phyloP scores from a whole-genome alignment of 169 alveolate genomes.

The Plasmodium malariae region DNA sequence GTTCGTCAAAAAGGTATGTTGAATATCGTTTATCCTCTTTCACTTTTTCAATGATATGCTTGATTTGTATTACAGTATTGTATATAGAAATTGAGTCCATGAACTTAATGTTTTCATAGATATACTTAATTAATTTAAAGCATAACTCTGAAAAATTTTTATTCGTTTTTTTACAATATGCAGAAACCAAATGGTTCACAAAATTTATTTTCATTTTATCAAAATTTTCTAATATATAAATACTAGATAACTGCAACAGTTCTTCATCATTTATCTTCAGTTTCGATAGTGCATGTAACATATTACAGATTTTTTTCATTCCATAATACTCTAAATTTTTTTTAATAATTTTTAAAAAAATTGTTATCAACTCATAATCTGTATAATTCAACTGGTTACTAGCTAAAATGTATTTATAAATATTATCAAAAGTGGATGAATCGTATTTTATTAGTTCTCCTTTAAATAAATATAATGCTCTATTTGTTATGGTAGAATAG shows the following conservation, averaged over 20 bases:
- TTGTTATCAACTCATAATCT: slow-evolving; percentile 43
- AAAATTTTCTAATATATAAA: slow-evolving; percentile 33
- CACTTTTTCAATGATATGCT: slow-evolving; percentile 2
- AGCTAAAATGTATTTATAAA: slow-evolving; percentile 58
- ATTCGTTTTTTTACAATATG: slow-evolving; percentile 26
- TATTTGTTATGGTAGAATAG: slow-evolving; percentile 38
- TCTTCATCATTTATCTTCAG: slow-evolving; percentile 55
- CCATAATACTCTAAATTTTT: slow-evolving; percentile 29
- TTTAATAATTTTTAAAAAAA: slow-evolving; percentile 39
- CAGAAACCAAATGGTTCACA: slow-evolving; percentile 54
- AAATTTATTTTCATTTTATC: slow-evolving; percentile 25
- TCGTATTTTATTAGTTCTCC: not conserved
- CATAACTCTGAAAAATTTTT: not conserved
- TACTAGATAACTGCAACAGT: slow-evolving; percentile 5
- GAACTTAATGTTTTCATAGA: slow-evolving; percentile 23
- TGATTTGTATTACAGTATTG: slow-evolving; percentile 44
- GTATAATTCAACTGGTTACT: slow-evolving; percentile 56
- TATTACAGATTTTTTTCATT: slow-evolving; percentile 30
- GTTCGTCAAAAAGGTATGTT: too few relatives aligned
- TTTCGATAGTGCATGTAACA: slow-evolving; percentile 43
- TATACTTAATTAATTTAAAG: slow-evolving; percentile 15
- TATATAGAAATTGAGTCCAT: slow-evolving; percentile 75
- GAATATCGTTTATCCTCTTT: not conserved
- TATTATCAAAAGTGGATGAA: slow-evolving; percentile 13
- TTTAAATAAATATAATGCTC: slow-evolving; percentile 44